Base-by-base conservation (phyloP, 2,329 filamentous ascomycete genomes). In the Cladosporium sp. region DNA sequence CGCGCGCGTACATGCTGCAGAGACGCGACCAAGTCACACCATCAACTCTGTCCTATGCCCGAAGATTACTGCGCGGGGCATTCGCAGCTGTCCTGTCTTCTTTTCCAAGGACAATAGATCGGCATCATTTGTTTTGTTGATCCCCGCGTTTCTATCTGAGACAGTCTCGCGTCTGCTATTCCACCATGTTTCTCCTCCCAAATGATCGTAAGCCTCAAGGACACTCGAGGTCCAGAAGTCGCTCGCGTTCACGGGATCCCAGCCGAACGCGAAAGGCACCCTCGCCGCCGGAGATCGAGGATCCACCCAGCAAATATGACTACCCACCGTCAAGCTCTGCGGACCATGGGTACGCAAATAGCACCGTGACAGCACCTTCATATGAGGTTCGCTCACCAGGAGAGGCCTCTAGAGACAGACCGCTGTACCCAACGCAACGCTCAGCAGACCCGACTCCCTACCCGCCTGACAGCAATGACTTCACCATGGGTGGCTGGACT, bases 301-400 rank as follows among this genome's bases (percentile, higher is more conserved):
- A 56, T 37, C 40, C 34, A 20, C 30, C 40, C 34, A 55, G 54
- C 54, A 56, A 34, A 56, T 49, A 56, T 49, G 54, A 45, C 9
- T 49, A 49, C 42, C 54, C 54, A 17, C 40, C 42, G 9, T 34
- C 39, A 14, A 43, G 52, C 30, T 55, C 40, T 4, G 52, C 39
- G 7, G 50, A 52, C 20, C 37, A 52, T 15, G 38, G 50, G 5
- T 47, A 56, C 8, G 30, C 34, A 22, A 25, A 34, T 3, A 56
- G 54, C 30, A 56, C 54, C 15, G 54, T 37, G 30, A 25, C 40
- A 39, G 42, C 54, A 39, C 30, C 54, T 12, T 56, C 54, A 25
- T 76, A 75, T 62, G 75, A 77, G 51, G 66, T 73, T 65, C 74
- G 75, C 69, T 67, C 76, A 64, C 74, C 75, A 47, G 55, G 47